These are phyloP conservation scores for Anthoceros angustus DNA, from an alignment of 225 moss, liverwort and hornwort species.

Conservation along the genomic window DNA sequence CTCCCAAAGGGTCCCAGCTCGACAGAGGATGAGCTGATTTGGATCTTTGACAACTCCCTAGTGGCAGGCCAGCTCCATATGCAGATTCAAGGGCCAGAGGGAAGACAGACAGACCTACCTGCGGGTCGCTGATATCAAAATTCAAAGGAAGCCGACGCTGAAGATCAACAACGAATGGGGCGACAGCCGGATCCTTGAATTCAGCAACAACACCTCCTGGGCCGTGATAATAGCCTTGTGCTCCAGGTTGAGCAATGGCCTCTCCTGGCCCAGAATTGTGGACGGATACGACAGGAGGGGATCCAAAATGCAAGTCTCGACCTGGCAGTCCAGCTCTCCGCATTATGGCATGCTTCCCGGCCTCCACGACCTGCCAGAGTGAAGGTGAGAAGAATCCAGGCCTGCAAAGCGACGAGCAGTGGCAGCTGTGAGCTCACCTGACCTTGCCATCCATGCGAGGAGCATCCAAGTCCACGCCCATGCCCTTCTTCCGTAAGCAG, in stretches of 20 bases:
- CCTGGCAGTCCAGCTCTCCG: slow-evolving; percentile 89
- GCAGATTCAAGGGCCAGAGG: background rate
- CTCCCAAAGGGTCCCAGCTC: slow-evolving; percentile 4
- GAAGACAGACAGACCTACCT: slow-evolving; percentile 24
- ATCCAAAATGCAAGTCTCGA: slow-evolving; percentile 81
- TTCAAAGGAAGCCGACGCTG: slow-evolving; percentile 76
- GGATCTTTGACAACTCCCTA: background rate
- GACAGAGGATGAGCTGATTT: too few relatives aligned
- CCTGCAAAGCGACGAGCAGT: background rate
- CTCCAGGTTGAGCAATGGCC: slow-evolving; percentile 77
- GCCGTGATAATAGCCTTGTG: slow-evolving; percentile 97
- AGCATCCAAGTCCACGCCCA: slow-evolving; percentile 82
- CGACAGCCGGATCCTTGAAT: slow-evolving; percentile 68
- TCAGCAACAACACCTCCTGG: slow-evolving; percentile 82
- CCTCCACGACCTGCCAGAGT: slow-evolving; percentile 46
- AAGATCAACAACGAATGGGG: slow-evolving; percentile 60
- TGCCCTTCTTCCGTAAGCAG: slow-evolving; percentile 64
- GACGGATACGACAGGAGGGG: slow-evolving; percentile 88
- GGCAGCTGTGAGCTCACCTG: slow-evolving; percentile 23
- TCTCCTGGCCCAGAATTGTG: slow-evolving; percentile 88
- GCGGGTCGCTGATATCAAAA: slow-evolving; percentile 69
- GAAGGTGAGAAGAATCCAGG: background rate
- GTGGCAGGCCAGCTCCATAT: background rate
- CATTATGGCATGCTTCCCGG: slow-evolving; percentile 96
- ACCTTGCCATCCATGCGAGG: slow-evolving; percentile 59